Conservation (phyloP, 192 early-diverging fungal genomes). For the Thamnidium elegans region DNA sequence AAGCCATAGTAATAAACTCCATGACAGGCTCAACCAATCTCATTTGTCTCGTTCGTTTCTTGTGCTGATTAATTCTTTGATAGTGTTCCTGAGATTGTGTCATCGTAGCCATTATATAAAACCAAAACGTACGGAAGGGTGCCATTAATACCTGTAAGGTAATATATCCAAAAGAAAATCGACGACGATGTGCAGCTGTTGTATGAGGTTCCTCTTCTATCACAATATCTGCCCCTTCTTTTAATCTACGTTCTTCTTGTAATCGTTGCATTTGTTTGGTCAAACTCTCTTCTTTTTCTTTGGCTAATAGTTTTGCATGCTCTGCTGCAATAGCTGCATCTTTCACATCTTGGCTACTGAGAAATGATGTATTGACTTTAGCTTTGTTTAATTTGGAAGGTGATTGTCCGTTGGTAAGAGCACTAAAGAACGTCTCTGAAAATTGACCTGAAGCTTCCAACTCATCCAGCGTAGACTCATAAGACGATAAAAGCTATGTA, state of each 20-base stretch:
- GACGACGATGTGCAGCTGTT: neutral
- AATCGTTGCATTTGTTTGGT: conserved; percentile 10
- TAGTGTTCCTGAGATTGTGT: conserved; percentile 38
- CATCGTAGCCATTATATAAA: conserved; percentile 21
- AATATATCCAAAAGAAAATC: conserved; percentile 35
- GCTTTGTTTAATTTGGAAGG: neutral
- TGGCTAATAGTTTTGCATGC: neutral
- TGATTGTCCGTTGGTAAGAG: neutral
- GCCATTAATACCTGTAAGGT: conserved; percentile 31
- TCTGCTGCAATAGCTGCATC: neutral
- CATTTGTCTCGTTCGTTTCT: conserved; percentile 35
- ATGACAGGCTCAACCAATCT: conserved; percentile 30
- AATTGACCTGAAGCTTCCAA: conserved; percentile 26
- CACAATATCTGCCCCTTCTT: neutral
- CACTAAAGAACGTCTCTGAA: conserved; percentile 23
- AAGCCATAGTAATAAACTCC: conserved; percentile 35
- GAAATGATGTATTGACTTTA: neutral
- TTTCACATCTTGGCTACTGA: neutral
- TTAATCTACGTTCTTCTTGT: conserved; percentile 19
- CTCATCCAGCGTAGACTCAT: conserved; percentile 18
- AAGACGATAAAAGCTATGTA: conserved; percentile 18
- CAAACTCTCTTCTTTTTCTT: conserved; percentile 12
- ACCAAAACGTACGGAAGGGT: conserved; percentile 22
- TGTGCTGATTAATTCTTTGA: conserved; percentile 31
- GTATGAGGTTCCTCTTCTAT: neutral